phyloP scores from a whole-genome alignment of 2,329 filamentous ascomycete genomes.

The Aureobasidium lini region DNA sequence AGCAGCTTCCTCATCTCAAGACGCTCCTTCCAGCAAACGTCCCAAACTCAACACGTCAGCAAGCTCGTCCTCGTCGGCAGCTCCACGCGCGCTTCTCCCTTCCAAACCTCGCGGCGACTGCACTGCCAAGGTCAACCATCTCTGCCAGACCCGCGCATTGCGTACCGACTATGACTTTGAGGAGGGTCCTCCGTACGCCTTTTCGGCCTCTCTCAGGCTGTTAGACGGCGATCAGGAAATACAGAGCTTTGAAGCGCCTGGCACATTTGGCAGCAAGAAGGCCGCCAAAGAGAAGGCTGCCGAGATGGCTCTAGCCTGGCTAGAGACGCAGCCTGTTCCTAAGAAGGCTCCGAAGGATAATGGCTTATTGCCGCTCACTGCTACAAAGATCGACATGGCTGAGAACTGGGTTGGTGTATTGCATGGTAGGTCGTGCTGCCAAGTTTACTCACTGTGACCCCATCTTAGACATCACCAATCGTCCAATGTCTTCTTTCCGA shows the following conservation, averaged over 20 bases:
- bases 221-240: constrained; percentile 1
- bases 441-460: background rate
- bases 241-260: background rate
- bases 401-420: constrained; percentile 12
- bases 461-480: background rate
- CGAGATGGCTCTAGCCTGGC: background rate
- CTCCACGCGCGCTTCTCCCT: background rate
- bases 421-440: constrained; percentile 1
- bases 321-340: background rate
- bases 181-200: background rate
- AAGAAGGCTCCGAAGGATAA: background rate
- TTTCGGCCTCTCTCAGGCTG: background rate
- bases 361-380: background rate
- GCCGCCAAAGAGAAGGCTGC: constrained; percentile 8
- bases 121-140: constrained; percentile 4
- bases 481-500: background rate
- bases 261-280: constrained; percentile 2
- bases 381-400: background rate
- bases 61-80: background rate
- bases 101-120: constrained; percentile 3
- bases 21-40: background rate
- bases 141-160: background rate
- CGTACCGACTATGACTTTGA: constrained; percentile 6
- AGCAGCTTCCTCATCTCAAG: background rate
- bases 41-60: background rate